These are phyloP conservation scores for Sanghuangporus baumii DNA, from an alignment of 1,284 basidiomycete species.

Conservation along the genomic window DNA sequence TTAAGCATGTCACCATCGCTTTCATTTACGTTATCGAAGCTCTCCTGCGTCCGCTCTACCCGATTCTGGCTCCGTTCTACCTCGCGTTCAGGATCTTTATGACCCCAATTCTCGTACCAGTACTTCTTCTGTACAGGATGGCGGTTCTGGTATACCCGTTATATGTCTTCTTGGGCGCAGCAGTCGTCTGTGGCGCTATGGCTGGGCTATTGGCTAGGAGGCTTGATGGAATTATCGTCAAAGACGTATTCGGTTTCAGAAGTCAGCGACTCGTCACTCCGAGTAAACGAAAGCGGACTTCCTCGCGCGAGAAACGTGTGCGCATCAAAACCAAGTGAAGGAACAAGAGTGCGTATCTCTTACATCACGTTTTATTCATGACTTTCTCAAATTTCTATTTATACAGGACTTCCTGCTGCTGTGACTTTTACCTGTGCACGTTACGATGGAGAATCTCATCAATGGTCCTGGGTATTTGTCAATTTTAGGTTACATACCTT, in stretches of 20 bases:
- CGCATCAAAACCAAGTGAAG: background rate
- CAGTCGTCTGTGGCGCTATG: constrained; percentile 6
- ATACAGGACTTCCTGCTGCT: no score
- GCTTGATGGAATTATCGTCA: background rate
- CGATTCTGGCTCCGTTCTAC: constrained; percentile 2
- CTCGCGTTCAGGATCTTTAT: constrained; percentile 5
- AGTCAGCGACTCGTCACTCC: background rate
- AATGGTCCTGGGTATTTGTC: no score
- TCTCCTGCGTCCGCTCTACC: background rate
- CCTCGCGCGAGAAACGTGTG: background rate
- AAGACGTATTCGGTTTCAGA: background rate
- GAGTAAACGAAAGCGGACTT: background rate
- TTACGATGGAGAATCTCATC: no score
- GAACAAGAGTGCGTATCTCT: background rate
- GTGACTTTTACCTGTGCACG: no score
- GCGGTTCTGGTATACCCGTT: constrained; percentile 8
- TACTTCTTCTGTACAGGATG: background rate
- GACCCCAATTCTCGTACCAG: constrained; percentile 6
- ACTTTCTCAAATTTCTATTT: no score
- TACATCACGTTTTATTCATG: background rate
- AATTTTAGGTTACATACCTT: no score
- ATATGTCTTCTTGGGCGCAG: constrained; percentile 15
- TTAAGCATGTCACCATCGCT: background rate
- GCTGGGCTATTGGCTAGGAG: constrained; percentile 3
- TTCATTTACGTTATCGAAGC: background rate